Evolutionary conservation across 2,329 filamentous ascomycete genomes (phyloP), one percentile per base, ranked within the genome.

Genomic region (Arthrobotrys sphaeroides): DNA sequence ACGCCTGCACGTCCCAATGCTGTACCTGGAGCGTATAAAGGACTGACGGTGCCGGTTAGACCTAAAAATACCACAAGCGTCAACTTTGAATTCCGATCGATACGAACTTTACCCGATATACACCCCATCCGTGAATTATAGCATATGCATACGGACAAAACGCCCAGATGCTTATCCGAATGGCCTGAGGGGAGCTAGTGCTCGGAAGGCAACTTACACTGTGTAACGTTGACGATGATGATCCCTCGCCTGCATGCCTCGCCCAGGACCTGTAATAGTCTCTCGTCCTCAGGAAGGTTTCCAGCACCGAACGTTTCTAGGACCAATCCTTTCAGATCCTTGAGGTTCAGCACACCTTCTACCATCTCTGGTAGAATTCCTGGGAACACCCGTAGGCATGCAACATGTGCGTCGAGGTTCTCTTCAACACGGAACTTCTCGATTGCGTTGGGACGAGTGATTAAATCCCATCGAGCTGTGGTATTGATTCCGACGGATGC

Each of bases 331-430:
- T 89, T 88, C 12, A 97, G 86, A 51, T 89, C 89, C n/a, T 92
- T 89, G 31, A 93, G 84, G 47, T 87, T 87, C 73, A 97, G 85
- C 13, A 97, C 92, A 0, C 91, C 90, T 81, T 95, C 92, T 31
- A 97, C 87, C 91, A 97, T 96, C 81, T 93, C 90, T n/a, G 93
- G 91, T 82, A 91, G 91, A 83, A 97, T 96, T 31, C 94, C 94
- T 0, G 94, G 94, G 82, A 97, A 97, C 77, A 97, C 91, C 69
- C 93, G 90, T 79, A 97, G 85, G 81, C 93, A 95, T 18, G 93
- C 93, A 42, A 97, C 93, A 81, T 96, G 91, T n/a, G 91, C 9
- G 91, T 96, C 91, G 38, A 95, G 87, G 79, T 90, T 89, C 16
- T 89, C 89, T 77, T 90, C 89, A 77, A 95, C 88, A 77, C 86